A percentile compares a stretch with the other conserved stretches of the same genome.
phyloP scores from a whole-genome alignment of 1,284 basidiomycete genomes.

The Cystobasidium pallidum region DNA sequence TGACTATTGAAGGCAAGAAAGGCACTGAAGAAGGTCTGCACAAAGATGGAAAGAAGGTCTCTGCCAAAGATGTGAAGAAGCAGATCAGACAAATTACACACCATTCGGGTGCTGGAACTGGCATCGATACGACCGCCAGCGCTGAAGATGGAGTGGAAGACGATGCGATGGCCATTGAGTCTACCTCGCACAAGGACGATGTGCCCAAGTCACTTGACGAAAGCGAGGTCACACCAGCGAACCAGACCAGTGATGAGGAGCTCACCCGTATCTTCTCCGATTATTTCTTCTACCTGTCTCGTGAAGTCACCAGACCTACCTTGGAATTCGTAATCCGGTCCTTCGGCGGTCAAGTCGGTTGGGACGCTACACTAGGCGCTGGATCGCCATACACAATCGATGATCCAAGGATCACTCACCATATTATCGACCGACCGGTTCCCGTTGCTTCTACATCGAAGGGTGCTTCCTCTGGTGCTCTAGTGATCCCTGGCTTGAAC shows the following conservation, averaged over 20 bases:
- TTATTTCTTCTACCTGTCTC: slow-evolving; percentile 91
- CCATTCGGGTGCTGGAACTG: slow-evolving; percentile 56
- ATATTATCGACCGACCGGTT: slow-evolving; percentile 87
- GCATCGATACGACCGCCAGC: slow-evolving; percentile 23
- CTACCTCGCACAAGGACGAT: slow-evolving; percentile 35
- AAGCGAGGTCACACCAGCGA: slow-evolving; percentile 61
- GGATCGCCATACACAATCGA: slow-evolving; percentile 74
- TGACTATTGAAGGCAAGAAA: slow-evolving; percentile 41
- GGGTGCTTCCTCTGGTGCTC: slow-evolving; percentile 13
- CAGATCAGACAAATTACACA: slow-evolving; percentile 58
- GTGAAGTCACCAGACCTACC: slow-evolving; percentile 87
- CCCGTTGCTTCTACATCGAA: slow-evolving; percentile 50
- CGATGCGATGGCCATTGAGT: slow-evolving; percentile 31
- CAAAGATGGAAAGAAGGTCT: slow-evolving; percentile 57
- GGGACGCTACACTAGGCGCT: slow-evolving; percentile 76
- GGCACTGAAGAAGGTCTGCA: slow-evolving; percentile 50
- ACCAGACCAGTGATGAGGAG: slow-evolving; percentile 27
- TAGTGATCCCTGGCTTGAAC: slow-evolving; percentile 11
- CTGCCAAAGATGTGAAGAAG: slow-evolving; percentile 60
- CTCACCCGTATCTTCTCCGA: slow-evolving; percentile 72
- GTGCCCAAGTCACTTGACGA: slow-evolving; percentile 37
- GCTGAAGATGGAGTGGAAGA: slow-evolving; percentile 44
- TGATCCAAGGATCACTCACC: slow-evolving; percentile 80
- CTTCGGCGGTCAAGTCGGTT: slow-evolving; percentile 78
- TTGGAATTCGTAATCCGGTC: slow-evolving; percentile 94